Percentiles rank a stretch among this genome's conserved stretches.
phyloP scores from a whole-genome alignment of 169 alveolate species.

The Plasmodium cynomolgi region DNA sequence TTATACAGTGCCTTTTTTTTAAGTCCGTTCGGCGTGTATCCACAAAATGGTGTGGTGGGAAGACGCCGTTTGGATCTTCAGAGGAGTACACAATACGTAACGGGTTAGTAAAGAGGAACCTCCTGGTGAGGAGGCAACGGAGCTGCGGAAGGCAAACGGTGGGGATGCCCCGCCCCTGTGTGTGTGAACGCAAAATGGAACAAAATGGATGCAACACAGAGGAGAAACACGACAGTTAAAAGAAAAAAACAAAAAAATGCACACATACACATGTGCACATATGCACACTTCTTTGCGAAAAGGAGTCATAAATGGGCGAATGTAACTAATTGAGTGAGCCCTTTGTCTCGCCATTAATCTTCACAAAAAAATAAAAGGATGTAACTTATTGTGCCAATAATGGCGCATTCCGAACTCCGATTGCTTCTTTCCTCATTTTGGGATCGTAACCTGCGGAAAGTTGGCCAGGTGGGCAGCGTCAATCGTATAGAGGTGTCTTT shows the following conservation, averaged over 20 bases:
- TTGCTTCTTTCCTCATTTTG: conserved; percentile 33
- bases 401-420: background rate
- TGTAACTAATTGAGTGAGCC: background rate
- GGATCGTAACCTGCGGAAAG: conserved; percentile 56
- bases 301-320: background rate
- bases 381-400: conserved; percentile 19
- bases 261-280: background rate
- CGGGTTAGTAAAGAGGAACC: background rate
- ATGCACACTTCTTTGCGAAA: background rate
- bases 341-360: background rate
- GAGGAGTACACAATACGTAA: background rate
- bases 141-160: background rate
- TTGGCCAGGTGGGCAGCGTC: background rate
- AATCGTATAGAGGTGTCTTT: background rate
- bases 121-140: background rate
- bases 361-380: conserved; percentile 1
- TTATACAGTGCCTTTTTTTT: background rate
- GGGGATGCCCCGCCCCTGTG: background rate
- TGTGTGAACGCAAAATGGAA: background rate
- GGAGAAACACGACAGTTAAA: background rate
- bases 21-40: background rate
- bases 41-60: background rate
- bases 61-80: background rate
- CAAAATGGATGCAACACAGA: background rate
- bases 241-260: background rate